Base-by-base conservation (phyloP, 768 basidiomycete genomes). In the Leccinum incarnatum region DNA sequence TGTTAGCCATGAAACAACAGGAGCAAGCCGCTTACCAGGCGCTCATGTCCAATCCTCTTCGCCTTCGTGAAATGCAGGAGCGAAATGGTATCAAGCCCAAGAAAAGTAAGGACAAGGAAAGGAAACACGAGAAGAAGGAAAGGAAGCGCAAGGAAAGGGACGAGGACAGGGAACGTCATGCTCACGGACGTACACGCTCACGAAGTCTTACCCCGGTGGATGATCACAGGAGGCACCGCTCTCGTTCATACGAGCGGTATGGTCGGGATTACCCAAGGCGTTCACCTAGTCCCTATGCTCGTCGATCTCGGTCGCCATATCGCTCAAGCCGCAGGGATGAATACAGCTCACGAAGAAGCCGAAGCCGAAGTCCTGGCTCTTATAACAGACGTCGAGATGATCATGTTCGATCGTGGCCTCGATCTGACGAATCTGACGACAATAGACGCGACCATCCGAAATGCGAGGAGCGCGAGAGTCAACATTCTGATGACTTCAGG, bases 1-100 rank as follows among this genome's bases (percentile, higher is more conserved):
- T 98, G 5, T 81, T 99, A n/a, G 93, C 91, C 14, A 98, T 99
- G 78, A 98, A 98, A 74, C 91, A 95, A 70, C 96, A 98, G 68
- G 96, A 99, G 74, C 95, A 97, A 69, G 89, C 91, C 8, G 91
- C 94, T 7, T 89, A 94, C 65, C 86, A 97, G 63, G 84, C 92
- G 2, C 77, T 97, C 40, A 81, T 92, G 77, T 84, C 88, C 51
- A 95, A 95, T 65, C 93, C 93, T 30, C 82, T 93, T 32, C 91
- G 91, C 23, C 76, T 95, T 49, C 84, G 87, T 56, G 87, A 92
- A 71, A 75, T 95, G 79, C 87, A 91, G 72, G 85, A 89, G 71
- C 81, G 86, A 40, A 86, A 87, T 55, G 92, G 92, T n/a, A 84
- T 93, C 52, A 88, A 88, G 67, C 79, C 85, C 5, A 89, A 91